Conservation (phyloP, 768 basidiomycete species). For the Boletus speciosus region DNA sequence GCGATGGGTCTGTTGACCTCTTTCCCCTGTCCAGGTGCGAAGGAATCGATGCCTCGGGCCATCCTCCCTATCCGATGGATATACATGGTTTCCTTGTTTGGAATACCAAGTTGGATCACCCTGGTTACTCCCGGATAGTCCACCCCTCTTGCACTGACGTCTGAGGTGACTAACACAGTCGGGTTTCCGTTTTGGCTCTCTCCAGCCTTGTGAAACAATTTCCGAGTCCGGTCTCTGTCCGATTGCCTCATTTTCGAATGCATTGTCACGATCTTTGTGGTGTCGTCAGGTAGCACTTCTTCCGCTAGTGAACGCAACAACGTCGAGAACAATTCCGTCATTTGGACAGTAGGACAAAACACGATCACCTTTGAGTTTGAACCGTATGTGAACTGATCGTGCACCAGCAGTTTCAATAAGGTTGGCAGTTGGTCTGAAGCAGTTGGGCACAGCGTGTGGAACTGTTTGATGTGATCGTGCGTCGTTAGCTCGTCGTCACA, state of each 20-base stretch:
- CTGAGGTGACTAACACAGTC: conserved; percentile 75
- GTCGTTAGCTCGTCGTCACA: conserved; percentile 40
- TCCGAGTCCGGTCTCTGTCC: conserved; percentile 26
- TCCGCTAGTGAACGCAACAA: conserved; percentile 51
- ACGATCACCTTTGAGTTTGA: conserved; percentile 71
- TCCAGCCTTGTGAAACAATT: conserved; percentile 8
- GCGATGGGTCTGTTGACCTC: conserved; percentile 27
- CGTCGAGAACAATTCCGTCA: conserved; percentile 71
- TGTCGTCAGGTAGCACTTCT: conserved; percentile 47
- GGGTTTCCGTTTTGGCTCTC: conserved; percentile 34
- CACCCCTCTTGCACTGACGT: conserved; percentile 84
- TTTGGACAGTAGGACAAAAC: conserved; percentile 82
- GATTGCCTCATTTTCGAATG: conserved; percentile 60
- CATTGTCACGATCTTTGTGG: conserved; percentile 69
- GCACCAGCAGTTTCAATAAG: conserved; percentile 71
- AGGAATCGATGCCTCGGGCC: conserved; percentile 57
- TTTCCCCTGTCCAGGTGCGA: conserved; percentile 31
- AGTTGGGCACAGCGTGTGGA: conserved; percentile 67
- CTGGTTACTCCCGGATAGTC: conserved; percentile 88
- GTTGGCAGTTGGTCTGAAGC: conserved; percentile 74
- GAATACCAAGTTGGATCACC: conserved; percentile 88
- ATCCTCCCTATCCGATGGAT: conserved; percentile 86
- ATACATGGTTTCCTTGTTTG: conserved; percentile 66
- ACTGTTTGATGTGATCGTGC: conserved; percentile 76
- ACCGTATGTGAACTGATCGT: conserved; percentile 78